A percentile compares a stretch with the other conserved stretches of the same genome.
phyloP scores from a whole-genome alignment of 2,329 filamentous ascomycete genomes.

The Epichloe aotearoae region DNA sequence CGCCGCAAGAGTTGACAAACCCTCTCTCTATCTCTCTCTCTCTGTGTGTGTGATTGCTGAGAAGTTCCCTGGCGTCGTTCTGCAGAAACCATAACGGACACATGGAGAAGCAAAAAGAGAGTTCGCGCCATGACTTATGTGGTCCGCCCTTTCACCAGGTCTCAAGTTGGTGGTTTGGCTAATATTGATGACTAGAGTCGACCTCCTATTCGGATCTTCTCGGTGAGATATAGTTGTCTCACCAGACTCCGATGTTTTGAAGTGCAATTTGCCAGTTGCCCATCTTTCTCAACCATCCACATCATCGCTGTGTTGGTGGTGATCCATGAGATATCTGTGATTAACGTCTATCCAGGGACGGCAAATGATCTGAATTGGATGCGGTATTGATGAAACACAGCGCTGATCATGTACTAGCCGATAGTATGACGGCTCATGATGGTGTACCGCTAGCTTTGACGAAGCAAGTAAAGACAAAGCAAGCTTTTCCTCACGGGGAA shows the following conservation, averaged over 20 bases:
- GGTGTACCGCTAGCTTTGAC: not conserved
- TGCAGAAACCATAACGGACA: not conserved
- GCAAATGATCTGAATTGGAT: not conserved
- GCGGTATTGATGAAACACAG: not conserved
- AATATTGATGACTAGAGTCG: not conserved
- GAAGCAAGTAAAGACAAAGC: not conserved
- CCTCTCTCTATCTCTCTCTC: not conserved
- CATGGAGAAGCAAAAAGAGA: not conserved
- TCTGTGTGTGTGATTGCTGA: not conserved
- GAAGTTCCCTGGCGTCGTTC: not conserved
- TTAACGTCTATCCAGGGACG: not conserved
- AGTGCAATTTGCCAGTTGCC: conserved; percentile 12
- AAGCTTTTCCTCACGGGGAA: not conserved
- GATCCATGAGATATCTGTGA: not conserved
- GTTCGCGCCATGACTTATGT: not conserved
- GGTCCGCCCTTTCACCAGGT: not conserved
- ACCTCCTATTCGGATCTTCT: conserved; percentile 9
- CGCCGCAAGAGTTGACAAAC: not conserved
- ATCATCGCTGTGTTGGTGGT: not conserved
- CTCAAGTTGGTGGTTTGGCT: not conserved
- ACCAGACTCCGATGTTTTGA: conserved; percentile 12
- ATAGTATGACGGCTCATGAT: not conserved
- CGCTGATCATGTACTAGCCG: not conserved
- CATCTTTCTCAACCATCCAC: conserved; percentile 5
- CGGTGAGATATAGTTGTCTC: conserved; percentile 17